phyloP scores from a whole-genome alignment of 192 early-diverging fungal species.

The Coemansia sp. region DNA sequence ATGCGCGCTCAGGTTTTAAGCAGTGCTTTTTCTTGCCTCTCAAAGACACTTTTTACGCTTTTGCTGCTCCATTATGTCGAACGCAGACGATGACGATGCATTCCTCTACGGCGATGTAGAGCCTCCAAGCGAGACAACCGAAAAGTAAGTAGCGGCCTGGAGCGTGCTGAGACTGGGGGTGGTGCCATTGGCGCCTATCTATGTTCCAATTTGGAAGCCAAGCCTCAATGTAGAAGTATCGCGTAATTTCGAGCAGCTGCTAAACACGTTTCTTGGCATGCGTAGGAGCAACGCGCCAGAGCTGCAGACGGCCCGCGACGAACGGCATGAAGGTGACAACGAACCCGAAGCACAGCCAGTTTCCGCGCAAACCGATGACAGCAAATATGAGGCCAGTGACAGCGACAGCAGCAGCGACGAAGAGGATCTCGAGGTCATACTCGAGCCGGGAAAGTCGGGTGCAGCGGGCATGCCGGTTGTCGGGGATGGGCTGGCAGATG shows the following conservation, averaged over 20 bases:
- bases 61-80: slow-evolving; percentile 7
- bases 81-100: slow-evolving; percentile 36
- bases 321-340: not conserved
- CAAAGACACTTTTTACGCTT: not conserved
- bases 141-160: too few relatives aligned
- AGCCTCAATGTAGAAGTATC: too few relatives aligned
- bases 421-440: slow-evolving; percentile 41
- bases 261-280: not conserved
- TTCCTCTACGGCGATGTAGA: slow-evolving; percentile 44
- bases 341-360: not conserved
- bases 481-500: not conserved
- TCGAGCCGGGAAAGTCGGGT: slow-evolving; percentile 29
- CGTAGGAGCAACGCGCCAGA: not conserved
- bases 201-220: too few relatives aligned
- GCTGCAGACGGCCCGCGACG: not conserved
- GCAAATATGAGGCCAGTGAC: not conserved
- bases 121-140: not conserved
- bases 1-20: not conserved
- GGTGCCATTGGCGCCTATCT: too few relatives aligned
- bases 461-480: not conserved
- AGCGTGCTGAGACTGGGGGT: too few relatives aligned
- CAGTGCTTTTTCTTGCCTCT: not conserved
- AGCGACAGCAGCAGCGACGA: slow-evolving; percentile 18
- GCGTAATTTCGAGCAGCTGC: too few relatives aligned
- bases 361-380: not conserved